Base-by-base conservation (phyloP, 108 stramenopile genomes). In the Schizochytrium sp. region DNA sequence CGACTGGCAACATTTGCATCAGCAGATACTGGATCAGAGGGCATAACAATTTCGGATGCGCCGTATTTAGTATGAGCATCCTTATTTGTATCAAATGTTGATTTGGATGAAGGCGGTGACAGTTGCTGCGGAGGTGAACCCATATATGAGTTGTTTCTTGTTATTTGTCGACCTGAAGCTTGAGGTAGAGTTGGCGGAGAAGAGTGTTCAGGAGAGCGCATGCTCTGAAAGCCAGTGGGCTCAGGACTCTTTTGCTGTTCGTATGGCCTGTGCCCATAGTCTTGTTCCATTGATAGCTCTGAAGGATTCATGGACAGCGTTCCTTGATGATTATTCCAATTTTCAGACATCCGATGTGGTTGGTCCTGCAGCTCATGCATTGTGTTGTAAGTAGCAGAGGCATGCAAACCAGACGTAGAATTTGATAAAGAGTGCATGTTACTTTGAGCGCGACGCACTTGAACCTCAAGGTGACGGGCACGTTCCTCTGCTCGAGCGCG, bases 381-480 rank as follows among this genome's bases (percentile, higher is more conserved):
- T 28, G 28, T 28, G 28, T 28, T 28, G 28, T 28, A 28, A 28
- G 58, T 15, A 59, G 58, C 58, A 19, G 58, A 15, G 19, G 58
- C 19, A 59, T 19, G 15, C 58, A 17, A 15, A 19, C 0, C 58
- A 59, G 19, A 59, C 17, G 15, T 19, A 0, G 58, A 15, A 19
- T 17, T 19, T 15, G 58, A 19, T 0, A 17, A 15, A 19, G 58
- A 19, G 17, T 15, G 58, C 58, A 38, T 42, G 38, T 42, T 38
- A 4, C 61, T 64, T 42, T 64, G 38, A 42, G 61, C 61, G 61
- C 4, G 61, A 38, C 42, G 8, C 5, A 53, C 73, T 38, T 83
- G 73, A 19, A n/a, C 73, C 40, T 83, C 73, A 4, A 83, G 73
- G 7, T 38, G 49, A n/a, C 73, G 46, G 4, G 73, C 73, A 8